These are phyloP conservation scores for Hymenoscyphus linearis DNA, from an alignment of 2,329 filamentous ascomycete genomes.

Conservation along the genomic window DNA sequence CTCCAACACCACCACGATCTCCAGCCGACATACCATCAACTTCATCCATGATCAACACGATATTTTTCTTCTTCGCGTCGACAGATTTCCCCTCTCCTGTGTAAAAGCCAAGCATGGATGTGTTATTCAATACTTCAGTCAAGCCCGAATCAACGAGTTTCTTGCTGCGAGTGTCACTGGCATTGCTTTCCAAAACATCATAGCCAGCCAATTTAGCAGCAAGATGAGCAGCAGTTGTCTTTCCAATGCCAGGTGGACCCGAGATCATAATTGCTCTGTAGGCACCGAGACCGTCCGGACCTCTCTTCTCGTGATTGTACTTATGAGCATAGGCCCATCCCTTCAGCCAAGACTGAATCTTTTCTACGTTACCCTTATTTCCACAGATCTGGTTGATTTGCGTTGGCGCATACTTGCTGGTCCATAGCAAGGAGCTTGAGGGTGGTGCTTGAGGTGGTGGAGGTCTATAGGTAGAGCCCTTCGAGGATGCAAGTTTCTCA, in stretches of 20 bases:
- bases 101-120: slow-evolving; percentile 86
- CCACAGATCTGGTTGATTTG: slow-evolving; percentile 85
- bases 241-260: slow-evolving; percentile 92
- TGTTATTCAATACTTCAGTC: slow-evolving; percentile 89
- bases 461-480: slow-evolving; percentile 36
- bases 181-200: slow-evolving; percentile 91
- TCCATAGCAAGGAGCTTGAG: slow-evolving; percentile 71
- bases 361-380: slow-evolving; percentile 87
- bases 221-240: slow-evolving; percentile 93
- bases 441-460: slow-evolving; percentile 36
- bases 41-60: slow-evolving; percentile 97
- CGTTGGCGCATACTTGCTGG: slow-evolving; percentile 88
- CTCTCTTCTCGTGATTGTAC: slow-evolving; percentile 74
- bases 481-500: slow-evolving; percentile 27
- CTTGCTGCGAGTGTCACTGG: slow-evolving; percentile 93
- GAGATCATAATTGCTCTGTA: slow-evolving; percentile 92
- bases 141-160: slow-evolving; percentile 86
- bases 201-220: slow-evolving; percentile 90
- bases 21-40: slow-evolving; percentile 98
- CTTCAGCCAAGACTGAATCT: slow-evolving; percentile 80
- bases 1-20: slow-evolving; percentile 91
- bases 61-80: slow-evolving; percentile 78
- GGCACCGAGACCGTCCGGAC: slow-evolving; percentile 76
- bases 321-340: slow-evolving; percentile 76
- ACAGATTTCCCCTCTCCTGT: slow-evolving; percentile 76